Base-by-base conservation (phyloP, 805 yeast species). In the Cyberlindnera mrakii region DNA sequence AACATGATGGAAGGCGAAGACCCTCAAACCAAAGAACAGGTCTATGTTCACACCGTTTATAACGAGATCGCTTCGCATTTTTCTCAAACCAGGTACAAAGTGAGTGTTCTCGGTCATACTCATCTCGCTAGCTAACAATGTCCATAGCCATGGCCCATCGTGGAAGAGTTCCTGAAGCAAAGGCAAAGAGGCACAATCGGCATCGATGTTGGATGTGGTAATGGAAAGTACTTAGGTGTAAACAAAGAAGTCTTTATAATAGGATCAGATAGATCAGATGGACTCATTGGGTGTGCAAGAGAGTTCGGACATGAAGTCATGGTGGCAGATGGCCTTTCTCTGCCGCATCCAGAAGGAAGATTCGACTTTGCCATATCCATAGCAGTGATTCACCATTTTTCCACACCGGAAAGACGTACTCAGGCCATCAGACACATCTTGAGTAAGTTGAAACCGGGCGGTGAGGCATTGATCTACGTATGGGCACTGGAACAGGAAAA, bases 401-500 rank as follows among this genome's bases (percentile, higher is more conserved):
- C 95, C n/a, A 87, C 95, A 0, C 75, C 74, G 16, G 83, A 80
- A 48, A 73, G 99, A 57, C 71, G 99, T 41, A 60, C 85, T 1
- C 76, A 74, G 8, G 97, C 96, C 1, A 80, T 93, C 7, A 52
- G 53, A 13, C 85, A 84, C 46, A 81, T 90, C 2, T 58, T 93
- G 32, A 63, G 79, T 17, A 76, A 76, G 45, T 60, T 93, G 41
- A 69, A 61, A 34, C 42, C 49, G 0, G 79, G 78, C 0, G 96
- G 96, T 1, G 75, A 72, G 41, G 85, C 87, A 0, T 65, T 93
- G 54, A 75, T 93, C 7, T 93, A 91, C 60, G 95, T 95, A 41
- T 93, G 99, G 99, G 99, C 99, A 0, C 64, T 93, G 41, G 99
- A 93, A 51, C 99, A 93, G 62, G 85, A 82, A 44, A 74, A 71